phyloP scores from a whole-genome alignment of 176 grass and related monocot genomes.

The Sorghum bicolor region DNA sequence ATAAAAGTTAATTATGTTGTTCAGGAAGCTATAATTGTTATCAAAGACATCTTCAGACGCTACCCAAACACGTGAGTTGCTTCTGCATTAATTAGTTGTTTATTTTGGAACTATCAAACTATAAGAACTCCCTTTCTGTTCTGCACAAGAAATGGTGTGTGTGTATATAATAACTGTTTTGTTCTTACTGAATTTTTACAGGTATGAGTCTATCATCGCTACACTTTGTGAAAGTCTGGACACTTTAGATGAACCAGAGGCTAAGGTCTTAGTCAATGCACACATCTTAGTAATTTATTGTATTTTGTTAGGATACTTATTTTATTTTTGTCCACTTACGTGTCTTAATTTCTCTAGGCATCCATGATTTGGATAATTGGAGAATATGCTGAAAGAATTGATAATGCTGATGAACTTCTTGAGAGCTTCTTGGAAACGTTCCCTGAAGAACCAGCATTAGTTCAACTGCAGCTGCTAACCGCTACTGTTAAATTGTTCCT shows the following conservation, averaged over 20 bases:
- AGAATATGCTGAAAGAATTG: slow-evolving; percentile 99
- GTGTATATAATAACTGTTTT: slow-evolving; percentile 23
- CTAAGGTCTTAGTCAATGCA: slow-evolving; percentile 61
- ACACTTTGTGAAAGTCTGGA: slow-evolving; percentile 97
- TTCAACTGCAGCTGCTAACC: slow-evolving; percentile 82
- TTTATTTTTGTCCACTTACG: slow-evolving; percentile 22
- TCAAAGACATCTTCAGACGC: slow-evolving; percentile 98
- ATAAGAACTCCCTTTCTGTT: neutral
- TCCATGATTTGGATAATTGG: slow-evolving; percentile 99
- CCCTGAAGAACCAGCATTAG: slow-evolving; percentile 85
- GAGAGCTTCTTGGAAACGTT: slow-evolving; percentile 98
- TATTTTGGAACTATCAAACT: slow-evolving; percentile 10
- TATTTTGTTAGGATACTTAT: neutral
- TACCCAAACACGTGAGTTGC: slow-evolving; percentile 97
- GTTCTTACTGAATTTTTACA: slow-evolving; percentile 40
- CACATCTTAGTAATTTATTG: neutral
- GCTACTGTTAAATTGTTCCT: slow-evolving; percentile 93
- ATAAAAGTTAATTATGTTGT: slow-evolving; percentile 99
- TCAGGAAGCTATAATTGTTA: slow-evolving; percentile 98
- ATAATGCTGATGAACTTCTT: slow-evolving; percentile 98
- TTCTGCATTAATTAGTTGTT: slow-evolving; percentile 14
- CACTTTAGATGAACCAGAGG: slow-evolving; percentile 96
- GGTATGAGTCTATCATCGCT: slow-evolving; percentile 96
- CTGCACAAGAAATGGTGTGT: neutral
- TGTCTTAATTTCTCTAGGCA: slow-evolving; percentile 52